Evolutionary conservation across 2,329 filamentous ascomycete species (phyloP).

Genomic region (Scortechinia acanthostroma): DNA sequence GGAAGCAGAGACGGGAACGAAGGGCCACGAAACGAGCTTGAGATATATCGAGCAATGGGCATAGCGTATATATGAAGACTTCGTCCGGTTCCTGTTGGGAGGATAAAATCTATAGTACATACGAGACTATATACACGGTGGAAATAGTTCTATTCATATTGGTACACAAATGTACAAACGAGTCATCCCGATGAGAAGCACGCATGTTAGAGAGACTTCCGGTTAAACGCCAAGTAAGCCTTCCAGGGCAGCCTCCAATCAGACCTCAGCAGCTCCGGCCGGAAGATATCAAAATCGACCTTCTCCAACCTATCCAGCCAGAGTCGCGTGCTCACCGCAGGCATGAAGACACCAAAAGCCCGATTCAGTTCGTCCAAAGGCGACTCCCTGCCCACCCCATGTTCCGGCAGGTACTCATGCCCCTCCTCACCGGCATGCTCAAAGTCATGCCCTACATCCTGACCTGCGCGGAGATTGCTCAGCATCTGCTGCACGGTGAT

Average conservation of each 20-base stretch:
- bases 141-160: no score
- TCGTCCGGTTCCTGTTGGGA: no score
- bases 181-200: no score
- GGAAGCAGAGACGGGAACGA: conserved; percentile 1
- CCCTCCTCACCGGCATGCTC: conserved; percentile 55
- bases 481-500: conserved; percentile 60
- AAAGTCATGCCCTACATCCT: conserved; percentile 53
- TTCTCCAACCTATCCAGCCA: conserved; percentile 54
- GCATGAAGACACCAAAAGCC: conserved; percentile 55
- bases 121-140: no score
- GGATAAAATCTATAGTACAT: no score
- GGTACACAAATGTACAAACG: no score
- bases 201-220: conserved; percentile 31
- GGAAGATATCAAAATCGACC: conserved; percentile 57
- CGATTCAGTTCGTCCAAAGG: conserved; percentile 39
- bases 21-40: neutral
- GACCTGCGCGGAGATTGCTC: conserved; percentile 42
- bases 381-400: conserved; percentile 1
- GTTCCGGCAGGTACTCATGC: conserved; percentile 33
- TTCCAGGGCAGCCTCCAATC: conserved; percentile 60
- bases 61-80: no score
- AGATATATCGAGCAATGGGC: no score
- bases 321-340: conserved; percentile 46
- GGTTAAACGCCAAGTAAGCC: conserved; percentile 48
- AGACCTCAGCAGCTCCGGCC: conserved; percentile 40